Base-by-base conservation (phyloP, 768 basidiomycete genomes). In the Exsudoporus frostii region DNA sequence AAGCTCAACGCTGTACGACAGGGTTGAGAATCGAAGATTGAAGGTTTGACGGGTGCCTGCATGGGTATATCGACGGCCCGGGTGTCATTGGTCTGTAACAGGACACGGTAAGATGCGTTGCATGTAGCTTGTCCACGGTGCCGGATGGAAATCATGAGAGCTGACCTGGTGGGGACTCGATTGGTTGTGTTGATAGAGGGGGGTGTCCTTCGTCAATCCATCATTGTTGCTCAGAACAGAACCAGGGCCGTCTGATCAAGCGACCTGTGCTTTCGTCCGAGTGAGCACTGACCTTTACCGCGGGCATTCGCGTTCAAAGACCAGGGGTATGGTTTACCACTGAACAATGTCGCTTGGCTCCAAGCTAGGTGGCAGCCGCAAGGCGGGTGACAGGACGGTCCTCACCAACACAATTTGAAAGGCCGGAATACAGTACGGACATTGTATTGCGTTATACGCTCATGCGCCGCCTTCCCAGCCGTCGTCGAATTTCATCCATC, bases 241-340 rank as follows among this genome's bases (percentile, higher is more conserved):
- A n/a, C n/a, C n/a, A n/a, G n/a, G n/a, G n/a, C n/a, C n/a, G n/a
- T n/a, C n/a, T n/a, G n/a, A n/a, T n/a, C n/a, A n/a, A n/a, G n/a
- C 25, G 25, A 25, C 25, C 25, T 25, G 25, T 25, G 25, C n/a
- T n/a, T n/a, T n/a, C n/a, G 25, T 25, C 25, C 25, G 25, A 25
- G 25, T 25, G 25, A 25, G 25, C 25, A 25, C 25, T 7, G 25
- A 25, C 25, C 7, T 41, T 85, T 90, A 11, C 80, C 85, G 6
- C 79, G 79, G 34, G 86, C 92, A 20, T 94, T 89, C 61, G 93
- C 92, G 1, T 66, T 85, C 55, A 98, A 99, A 65, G 97, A 99
- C 65, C 97, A 98, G 71, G 97, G 97, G 0, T 98, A 98, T 61
- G 96, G 96, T 1, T 73, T 98, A 41, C 88, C 95, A 0, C 77